Evolutionary conservation across 2,329 filamentous ascomycete species (phyloP).

Genomic region (Macrophomina pseudophaseolina): DNA sequence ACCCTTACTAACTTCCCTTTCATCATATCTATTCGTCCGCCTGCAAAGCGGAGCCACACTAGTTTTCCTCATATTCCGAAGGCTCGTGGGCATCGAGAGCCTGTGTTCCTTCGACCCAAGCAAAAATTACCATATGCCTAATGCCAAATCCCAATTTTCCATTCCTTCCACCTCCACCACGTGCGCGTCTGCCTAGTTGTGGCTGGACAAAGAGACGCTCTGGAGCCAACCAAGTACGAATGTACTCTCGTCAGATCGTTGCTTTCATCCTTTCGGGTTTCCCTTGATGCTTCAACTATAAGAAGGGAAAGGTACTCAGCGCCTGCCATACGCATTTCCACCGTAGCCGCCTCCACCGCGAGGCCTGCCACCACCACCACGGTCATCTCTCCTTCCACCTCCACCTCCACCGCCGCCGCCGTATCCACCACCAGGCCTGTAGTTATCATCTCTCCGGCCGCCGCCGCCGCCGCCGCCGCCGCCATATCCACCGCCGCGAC

Average conservation of each 20-base stretch:
- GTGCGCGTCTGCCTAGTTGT: not conserved
- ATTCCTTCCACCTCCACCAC: not conserved
- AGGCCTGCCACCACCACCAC: conserved; percentile 8
- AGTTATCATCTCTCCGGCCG: conserved; percentile 34
- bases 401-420: conserved; percentile 32
- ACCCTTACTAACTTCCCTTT: too few species aligned
- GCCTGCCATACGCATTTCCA: conserved; percentile 29
- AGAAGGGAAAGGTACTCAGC: not conserved
- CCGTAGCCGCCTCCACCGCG: conserved; percentile 34
- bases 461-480: conserved; percentile 31
- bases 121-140: not conserved
- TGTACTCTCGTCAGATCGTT: too few species aligned
- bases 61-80: not conserved
- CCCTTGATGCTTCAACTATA: too few species aligned
- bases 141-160: not conserved
- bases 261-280: too few species aligned
- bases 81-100: too few species aligned
- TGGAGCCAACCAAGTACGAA: too few species aligned
- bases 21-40: not conserved
- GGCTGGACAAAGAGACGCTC: conserved; percentile 2
- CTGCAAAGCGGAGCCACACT: not conserved
- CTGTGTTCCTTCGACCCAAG: too few species aligned
- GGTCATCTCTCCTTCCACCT: conserved; percentile 32
- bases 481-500: conserved; percentile 20
- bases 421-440: conserved; percentile 29